These are phyloP conservation scores for Rutstroemia sp. DNA, from an alignment of 2,329 filamentous ascomycete genomes.

Conservation along the genomic window DNA sequence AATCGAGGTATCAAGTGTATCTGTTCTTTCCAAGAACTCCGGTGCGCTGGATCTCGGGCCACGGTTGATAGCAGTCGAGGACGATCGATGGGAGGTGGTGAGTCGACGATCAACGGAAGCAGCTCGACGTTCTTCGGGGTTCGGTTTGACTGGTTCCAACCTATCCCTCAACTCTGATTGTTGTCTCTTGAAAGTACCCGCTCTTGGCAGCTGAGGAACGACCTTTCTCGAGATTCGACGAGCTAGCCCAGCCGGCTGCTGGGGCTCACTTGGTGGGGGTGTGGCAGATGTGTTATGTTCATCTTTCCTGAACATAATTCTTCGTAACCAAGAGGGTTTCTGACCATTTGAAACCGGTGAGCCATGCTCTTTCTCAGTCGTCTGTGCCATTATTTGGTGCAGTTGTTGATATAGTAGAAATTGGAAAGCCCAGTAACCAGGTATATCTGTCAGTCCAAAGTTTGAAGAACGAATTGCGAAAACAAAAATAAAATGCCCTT, in stretches of 20 bases:
- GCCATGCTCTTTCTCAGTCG: conserved; percentile 22
- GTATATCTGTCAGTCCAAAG: conserved; percentile 1
- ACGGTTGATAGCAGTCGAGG: conserved; percentile 17
- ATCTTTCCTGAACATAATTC: conserved; percentile 25
- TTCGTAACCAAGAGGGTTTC: conserved; percentile 27
- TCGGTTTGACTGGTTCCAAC: conserved; percentile 57
- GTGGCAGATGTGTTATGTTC: conserved; percentile 14
- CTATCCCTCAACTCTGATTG: conserved; percentile 72
- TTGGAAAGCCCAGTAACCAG: conserved; percentile 3
- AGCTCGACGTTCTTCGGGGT: conserved; percentile 61
- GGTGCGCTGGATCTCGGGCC: conserved; percentile 26
- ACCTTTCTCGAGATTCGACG: conserved; percentile 44
- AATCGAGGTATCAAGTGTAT: conserved; percentile 17
- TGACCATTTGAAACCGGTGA: conserved; percentile 25
- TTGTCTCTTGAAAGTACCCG: conserved; percentile 75
- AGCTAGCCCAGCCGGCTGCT: conserved; percentile 22
- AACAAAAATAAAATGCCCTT: neutral
- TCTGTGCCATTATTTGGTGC: conserved; percentile 10
- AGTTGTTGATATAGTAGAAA: neutral
- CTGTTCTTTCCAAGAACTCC: conserved; percentile 22
- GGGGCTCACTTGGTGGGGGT: conserved; percentile 13
- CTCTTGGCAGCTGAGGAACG: conserved; percentile 70
- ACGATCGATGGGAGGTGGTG: conserved; percentile 17
- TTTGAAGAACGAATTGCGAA: neutral
- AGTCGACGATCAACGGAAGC: conserved; percentile 53